phyloP scores from a whole-genome alignment of 1,139 yeast species.

The Lodderomyces orthopsilosis region DNA sequence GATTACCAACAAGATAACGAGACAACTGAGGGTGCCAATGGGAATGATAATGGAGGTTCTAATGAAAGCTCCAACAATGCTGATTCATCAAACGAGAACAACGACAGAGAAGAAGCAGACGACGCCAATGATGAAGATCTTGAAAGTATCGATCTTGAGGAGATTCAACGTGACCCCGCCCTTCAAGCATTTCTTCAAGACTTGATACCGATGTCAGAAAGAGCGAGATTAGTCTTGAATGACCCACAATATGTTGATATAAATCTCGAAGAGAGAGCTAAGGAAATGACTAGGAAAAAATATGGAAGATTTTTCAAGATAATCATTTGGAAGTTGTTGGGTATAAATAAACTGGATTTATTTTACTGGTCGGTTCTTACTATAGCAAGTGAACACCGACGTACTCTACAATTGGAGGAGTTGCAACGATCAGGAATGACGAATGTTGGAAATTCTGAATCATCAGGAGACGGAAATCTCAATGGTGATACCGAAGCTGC shows the following conservation, averaged over 20 bases:
- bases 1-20: slow-evolving; percentile 10
- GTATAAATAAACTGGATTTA: slow-evolving; percentile 45
- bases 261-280: slow-evolving; percentile 46
- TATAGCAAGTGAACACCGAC: slow-evolving; percentile 26
- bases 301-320: slow-evolving; percentile 32
- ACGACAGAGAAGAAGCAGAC: slow-evolving; percentile 9
- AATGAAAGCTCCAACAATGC: slow-evolving; percentile 10
- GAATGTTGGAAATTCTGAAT: neutral
- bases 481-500: neutral
- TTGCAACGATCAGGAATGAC: neutral
- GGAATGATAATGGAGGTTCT: slow-evolving; percentile 5
- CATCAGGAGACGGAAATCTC: neutral
- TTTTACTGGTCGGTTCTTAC: slow-evolving; percentile 52
- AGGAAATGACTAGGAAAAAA: slow-evolving; percentile 32
- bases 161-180: slow-evolving; percentile 39
- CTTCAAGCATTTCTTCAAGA: slow-evolving; percentile 41
- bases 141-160: slow-evolving; percentile 37
- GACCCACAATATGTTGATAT: slow-evolving; percentile 26
- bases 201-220: slow-evolving; percentile 37
- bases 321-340: slow-evolving; percentile 57
- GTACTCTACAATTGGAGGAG: slow-evolving; percentile 4
- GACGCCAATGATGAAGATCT: slow-evolving; percentile 23
- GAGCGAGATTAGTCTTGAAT: slow-evolving; percentile 34
- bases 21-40: slow-evolving; percentile 1
- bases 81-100: slow-evolving; percentile 18